Evolutionary conservation across 805 yeast genomes (phyloP).

Genomic region (Candida koratica): DNA sequence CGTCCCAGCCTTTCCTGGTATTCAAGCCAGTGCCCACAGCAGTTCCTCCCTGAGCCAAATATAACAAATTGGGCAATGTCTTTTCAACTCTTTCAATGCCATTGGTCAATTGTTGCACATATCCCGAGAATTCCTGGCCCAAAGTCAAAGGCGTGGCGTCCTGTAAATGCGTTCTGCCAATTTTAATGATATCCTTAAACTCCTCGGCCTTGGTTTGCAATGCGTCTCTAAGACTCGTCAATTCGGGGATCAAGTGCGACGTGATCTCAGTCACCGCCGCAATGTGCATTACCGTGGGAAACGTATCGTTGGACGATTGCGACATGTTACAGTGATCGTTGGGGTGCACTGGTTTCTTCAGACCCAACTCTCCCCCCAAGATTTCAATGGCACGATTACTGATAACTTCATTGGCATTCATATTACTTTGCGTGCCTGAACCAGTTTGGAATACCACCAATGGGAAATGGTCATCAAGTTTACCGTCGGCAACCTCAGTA

Average conservation of each 20-base stretch:
- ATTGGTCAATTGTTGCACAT: conserved; percentile 86
- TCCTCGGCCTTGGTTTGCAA: conserved; percentile 74
- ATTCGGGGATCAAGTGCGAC: conserved; percentile 71
- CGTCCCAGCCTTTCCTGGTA: conserved; percentile 88
- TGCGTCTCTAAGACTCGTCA: conserved; percentile 73
- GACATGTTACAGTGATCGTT: conserved; percentile 98
- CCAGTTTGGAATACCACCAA: conserved; percentile 99
- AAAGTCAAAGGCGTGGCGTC: conserved; percentile 97
- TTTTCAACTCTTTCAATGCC: conserved; percentile 85
- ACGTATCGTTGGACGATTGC: conserved; percentile 97
- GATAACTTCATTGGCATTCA: conserved; percentile 98
- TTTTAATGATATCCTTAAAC: conserved; percentile 86
- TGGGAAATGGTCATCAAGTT: conserved; percentile 91
- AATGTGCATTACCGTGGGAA: conserved; percentile 99
- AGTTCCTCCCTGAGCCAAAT: conserved; percentile 98
- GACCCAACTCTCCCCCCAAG: conserved; percentile 87
- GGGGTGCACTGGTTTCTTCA: conserved; percentile 94
- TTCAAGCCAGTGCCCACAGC: conserved; percentile 99
- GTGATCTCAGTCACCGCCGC: conserved; percentile 93
- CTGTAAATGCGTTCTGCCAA: conserved; percentile 98
- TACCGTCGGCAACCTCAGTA: conserved; percentile 89
- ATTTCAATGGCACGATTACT: conserved; percentile 97
- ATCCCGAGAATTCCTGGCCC: conserved; percentile 97
- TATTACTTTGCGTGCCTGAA: conserved; percentile 96
- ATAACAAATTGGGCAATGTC: conserved; percentile 69